Evolutionary conservation across 768 basidiomycete genomes (phyloP), one percentile per base, ranked within the genome.

Genomic region (Multifurca ochricompacta): DNA sequence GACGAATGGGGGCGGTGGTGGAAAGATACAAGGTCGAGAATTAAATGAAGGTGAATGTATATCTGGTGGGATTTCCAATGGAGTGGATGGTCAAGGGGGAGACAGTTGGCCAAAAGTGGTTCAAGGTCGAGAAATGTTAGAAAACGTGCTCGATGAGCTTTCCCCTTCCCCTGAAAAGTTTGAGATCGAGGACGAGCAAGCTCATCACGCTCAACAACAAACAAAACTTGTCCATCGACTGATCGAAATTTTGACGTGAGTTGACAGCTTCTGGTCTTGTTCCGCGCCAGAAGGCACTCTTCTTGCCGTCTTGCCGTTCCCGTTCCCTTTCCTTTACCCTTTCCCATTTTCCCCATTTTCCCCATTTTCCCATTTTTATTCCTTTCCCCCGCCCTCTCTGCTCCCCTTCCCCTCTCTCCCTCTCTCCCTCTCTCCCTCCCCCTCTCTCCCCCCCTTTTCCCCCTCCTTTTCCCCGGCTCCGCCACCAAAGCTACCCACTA

Each of bases 101-200:
- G 70, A 74, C 50, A 71, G 74, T 19, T 91, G 88, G 89, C 83
- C 83, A 23, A 92, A 91, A 71, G 79, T 91, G 6, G 67, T 72
- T 48, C 75, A 77, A 56, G 90, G 85, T 34, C 71, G 71, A 27
- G 64, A 66, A 30, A 68, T 72, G 9, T 71, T 91, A 53, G 64
- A 68, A 42, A 67, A 65, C 27, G 62, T 81, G 37, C 66, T 84
- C 56, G 65, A 69, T 48, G 59, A 61, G 37, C 63, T 73, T 32
- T 62, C 65, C 47, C 28, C 48, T n/a, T n/a, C n/a, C n/a, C n/a
- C n/a, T n/a, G n/a, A n/a, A n/a, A n/a, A n/a, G n/a, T n/a, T n/a
- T 28, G 59, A 69, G 36, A 65, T 71, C 44, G 44, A 44, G 51
- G 85, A 87, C 61, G 67, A 71, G 57, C 71, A 74, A n/a, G n/a